These are phyloP conservation scores for Xylaria scruposa DNA, from an alignment of 495 filamentous ascomycete genomes.

Conservation along the genomic window DNA sequence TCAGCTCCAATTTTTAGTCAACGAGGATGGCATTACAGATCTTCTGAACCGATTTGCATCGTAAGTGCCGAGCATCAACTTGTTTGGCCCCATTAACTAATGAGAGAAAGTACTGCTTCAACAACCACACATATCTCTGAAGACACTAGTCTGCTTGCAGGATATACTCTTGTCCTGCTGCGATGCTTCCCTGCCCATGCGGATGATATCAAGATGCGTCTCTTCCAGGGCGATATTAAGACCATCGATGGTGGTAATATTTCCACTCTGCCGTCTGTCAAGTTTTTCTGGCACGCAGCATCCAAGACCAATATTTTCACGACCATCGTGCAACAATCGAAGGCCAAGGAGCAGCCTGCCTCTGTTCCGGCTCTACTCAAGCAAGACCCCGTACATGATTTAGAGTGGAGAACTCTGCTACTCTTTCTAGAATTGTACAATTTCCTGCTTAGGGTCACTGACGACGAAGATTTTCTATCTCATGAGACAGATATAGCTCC, in stretches of 20 bases:
- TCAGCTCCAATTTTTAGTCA: conserved; percentile 45
- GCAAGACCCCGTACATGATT: conserved; percentile 30
- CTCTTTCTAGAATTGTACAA: conserved; percentile 94
- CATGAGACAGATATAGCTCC: conserved; percentile 44
- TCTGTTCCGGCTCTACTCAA: conserved; percentile 33
- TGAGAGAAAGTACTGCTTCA: conserved; percentile 34
- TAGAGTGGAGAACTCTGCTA: conserved; percentile 86
- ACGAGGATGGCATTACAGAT: conserved; percentile 49
- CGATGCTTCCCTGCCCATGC: conserved; percentile 82
- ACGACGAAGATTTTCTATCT: conserved; percentile 83
- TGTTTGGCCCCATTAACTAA: conserved; percentile 26
- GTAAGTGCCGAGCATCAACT: conserved; percentile 38
- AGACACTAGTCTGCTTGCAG: conserved; percentile 78
- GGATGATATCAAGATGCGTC: conserved; percentile 95
- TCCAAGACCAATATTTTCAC: conserved; percentile 70
- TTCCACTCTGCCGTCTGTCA: conserved; percentile 70
- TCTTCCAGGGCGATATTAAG: conserved; percentile 80
- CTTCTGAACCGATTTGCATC: conserved; percentile 47
- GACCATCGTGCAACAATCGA: conserved; percentile 54
- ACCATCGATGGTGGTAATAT: conserved; percentile 44
- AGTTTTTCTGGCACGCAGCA: conserved; percentile 87
- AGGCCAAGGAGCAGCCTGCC: conserved; percentile 28
- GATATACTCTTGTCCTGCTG: conserved; percentile 84
- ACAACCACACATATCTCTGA: conserved; percentile 46
- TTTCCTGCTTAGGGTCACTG: conserved; percentile 88